A percentile compares a stretch with the other conserved stretches of the same genome.
phyloP scores from a whole-genome alignment of 805 yeast genomes.

The Myxozyma lipomycoides region DNA sequence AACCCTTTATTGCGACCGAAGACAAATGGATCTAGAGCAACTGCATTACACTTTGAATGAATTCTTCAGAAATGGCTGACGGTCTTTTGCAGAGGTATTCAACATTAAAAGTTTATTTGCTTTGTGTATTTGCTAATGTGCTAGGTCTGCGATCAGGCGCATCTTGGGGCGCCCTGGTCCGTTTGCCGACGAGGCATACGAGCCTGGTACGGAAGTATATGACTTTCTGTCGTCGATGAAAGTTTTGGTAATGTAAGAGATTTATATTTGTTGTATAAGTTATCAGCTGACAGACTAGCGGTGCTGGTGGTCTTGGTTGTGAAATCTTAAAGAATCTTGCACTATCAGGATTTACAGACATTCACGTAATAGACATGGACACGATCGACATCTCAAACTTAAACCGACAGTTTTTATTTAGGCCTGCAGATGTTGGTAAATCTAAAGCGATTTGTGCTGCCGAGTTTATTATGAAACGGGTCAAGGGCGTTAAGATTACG shows the following conservation, averaged over 20 bases:
- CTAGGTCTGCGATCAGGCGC: constrained; percentile 24
- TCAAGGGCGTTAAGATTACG: constrained; percentile 36
- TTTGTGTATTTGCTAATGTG: not conserved
- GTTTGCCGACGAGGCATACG: constrained; percentile 39
- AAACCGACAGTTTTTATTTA: constrained; percentile 70
- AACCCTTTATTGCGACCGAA: too few species aligned
- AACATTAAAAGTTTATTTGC: too few species aligned
- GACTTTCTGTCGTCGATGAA: constrained; percentile 33
- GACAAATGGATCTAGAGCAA: too few species aligned
- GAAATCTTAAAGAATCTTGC: constrained; percentile 72
- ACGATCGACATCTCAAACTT: constrained; percentile 72
- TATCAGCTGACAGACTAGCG: constrained; percentile 38
- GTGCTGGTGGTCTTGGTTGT: constrained; percentile 84
- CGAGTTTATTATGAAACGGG: constrained; percentile 47
- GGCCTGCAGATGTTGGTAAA: constrained; percentile 56
- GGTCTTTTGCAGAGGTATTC: not conserved
- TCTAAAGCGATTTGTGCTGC: constrained; percentile 68
- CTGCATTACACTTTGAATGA: too few species aligned
- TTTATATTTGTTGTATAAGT: not conserved
- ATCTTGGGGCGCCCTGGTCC: constrained; percentile 36
- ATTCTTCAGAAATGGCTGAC: too few species aligned
- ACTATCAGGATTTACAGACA: constrained; percentile 59
- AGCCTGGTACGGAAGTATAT: constrained; percentile 36
- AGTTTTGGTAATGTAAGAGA: constrained; percentile 32
- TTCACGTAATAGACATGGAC: constrained; percentile 77